Percentiles rank a stretch among this genome's conserved stretches.
Evolutionary conservation across 2,329 filamentous ascomycete species (phyloP).

Genomic region (Calonectria fujianensis): DNA sequence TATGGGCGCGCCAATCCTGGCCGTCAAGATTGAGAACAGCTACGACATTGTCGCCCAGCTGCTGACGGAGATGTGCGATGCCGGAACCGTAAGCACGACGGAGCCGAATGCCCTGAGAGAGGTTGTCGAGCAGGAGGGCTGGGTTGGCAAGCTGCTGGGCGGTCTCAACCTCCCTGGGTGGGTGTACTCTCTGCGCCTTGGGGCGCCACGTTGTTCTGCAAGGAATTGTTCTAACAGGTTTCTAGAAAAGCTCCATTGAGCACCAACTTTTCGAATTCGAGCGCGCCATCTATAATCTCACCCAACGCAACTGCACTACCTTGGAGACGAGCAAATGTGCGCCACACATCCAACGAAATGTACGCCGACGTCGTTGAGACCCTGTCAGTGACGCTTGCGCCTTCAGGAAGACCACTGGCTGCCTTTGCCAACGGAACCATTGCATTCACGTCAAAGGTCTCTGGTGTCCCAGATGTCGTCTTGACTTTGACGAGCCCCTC

Average conservation of each 20-base stretch:
- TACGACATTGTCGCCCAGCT: slow-evolving; percentile 97
- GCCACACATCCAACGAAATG: slow-evolving; percentile 97
- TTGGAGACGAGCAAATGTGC: slow-evolving; percentile 93
- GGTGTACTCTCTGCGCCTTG: slow-evolving; percentile 41
- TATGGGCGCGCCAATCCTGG: slow-evolving; percentile 88
- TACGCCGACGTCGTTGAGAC: slow-evolving; percentile 98
- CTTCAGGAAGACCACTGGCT: slow-evolving; percentile 89
- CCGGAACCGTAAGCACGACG: slow-evolving; percentile 89
- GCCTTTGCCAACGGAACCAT: slow-evolving; percentile 95
- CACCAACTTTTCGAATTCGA: slow-evolving; percentile 62
- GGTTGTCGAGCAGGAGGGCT: slow-evolving; percentile 91
- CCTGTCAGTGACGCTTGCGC: slow-evolving; percentile 89
- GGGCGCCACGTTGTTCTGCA: not conserved
- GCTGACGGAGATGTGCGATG: slow-evolving; percentile 97
- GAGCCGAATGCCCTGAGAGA: slow-evolving; percentile 95
- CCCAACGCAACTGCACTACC: slow-evolving; percentile 78
- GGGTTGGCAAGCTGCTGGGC: slow-evolving; percentile 91
- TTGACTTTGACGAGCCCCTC: slow-evolving; percentile 87
- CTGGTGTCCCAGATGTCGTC: slow-evolving; percentile 92
- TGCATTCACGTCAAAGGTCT: slow-evolving; percentile 95
- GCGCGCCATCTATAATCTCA: slow-evolving; percentile 63
- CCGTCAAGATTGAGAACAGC: slow-evolving; percentile 89
- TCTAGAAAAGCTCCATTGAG: slow-evolving; percentile 64
- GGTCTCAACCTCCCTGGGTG: slow-evolving; percentile 89
- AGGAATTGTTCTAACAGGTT: slow-evolving; percentile 37